Base-by-base conservation (phyloP, 2,329 filamentous ascomycete genomes). In the Byssoonygena ceratinophila region DNA sequence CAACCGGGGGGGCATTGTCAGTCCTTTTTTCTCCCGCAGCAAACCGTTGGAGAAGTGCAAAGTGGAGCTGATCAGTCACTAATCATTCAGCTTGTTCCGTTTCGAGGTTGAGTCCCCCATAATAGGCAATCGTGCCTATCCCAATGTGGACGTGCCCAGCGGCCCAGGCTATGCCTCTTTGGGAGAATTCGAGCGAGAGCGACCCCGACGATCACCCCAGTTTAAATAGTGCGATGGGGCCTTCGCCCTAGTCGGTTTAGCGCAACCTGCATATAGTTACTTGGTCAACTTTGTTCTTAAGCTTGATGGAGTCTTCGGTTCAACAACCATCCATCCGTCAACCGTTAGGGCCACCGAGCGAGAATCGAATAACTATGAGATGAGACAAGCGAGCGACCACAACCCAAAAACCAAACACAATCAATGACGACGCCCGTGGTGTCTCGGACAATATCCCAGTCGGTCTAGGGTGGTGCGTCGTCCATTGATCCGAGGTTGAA, bases 151-250 rank as follows among this genome's bases (percentile, higher is more conserved):
- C 18, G n/a, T 23, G 7, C 31, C 14, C 31, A 23, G 39, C n/a
- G n/a, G 1, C 11, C n/a, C 3, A 31, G n/a, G 34, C 25, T 36
- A 49, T 41, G 9, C 46, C 36, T 3, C 34, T 29, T 49, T 41
- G 46, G 46, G 34, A 49, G 46, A 49, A 49, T 40, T 49, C 36
- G 46, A 49, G 46, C 46, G 46, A 49, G 46, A 14, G 16, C 43
- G 5, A 12, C 25, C 39, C 39, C 9, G 37, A 40, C 5, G 37
- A 40, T 41, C 39, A 12, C 31, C 11, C 3, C n/a, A 34, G 14
- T 34, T 29, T 34, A 11, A 25, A 41, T 23, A 41, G 39, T 12
- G 39, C 20, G 34, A 37, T 37, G 32, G 32, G 32, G 32, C 32
- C 11, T 31, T 31, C 27, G 27, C 27, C 11, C 27, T 11, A n/a